phyloP scores from a whole-genome alignment of 495 filamentous ascomycete genomes.

The Hypomontagnella submonticulosa region DNA sequence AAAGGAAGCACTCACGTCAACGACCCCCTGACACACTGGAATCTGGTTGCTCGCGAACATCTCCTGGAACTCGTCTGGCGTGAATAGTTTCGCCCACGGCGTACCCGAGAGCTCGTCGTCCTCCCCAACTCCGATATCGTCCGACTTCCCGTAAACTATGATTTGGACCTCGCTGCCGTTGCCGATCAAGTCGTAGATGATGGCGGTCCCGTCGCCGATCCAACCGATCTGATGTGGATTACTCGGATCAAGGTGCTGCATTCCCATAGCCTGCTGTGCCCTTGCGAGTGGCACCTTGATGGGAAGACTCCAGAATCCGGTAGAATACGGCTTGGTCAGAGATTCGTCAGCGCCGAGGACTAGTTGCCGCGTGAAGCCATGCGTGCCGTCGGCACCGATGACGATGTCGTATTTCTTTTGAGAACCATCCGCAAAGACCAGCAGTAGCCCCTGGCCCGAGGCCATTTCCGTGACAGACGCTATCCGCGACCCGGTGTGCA shows the following conservation, averaged over 20 bases:
- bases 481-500: slow-evolving; percentile 39
- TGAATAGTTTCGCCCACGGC: slow-evolving; percentile 45
- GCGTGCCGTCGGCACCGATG: slow-evolving; percentile 43
- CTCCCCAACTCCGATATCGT: slow-evolving; percentile 14
- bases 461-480: slow-evolving; percentile 35
- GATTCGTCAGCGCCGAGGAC: slow-evolving; percentile 38
- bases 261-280: slow-evolving; percentile 41
- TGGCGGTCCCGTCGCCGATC: slow-evolving; percentile 37
- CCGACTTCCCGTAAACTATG: slow-evolving; percentile 23
- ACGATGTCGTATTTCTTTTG: slow-evolving; percentile 44
- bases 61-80: slow-evolving; percentile 44
- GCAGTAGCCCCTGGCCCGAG: slow-evolving; percentile 28
- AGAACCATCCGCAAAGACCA: slow-evolving; percentile 41
- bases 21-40: slow-evolving; percentile 37
- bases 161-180: slow-evolving; percentile 41
- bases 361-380: slow-evolving; percentile 40
- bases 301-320: slow-evolving; percentile 41
- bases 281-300: slow-evolving; percentile 40
- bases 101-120: slow-evolving; percentile 12
- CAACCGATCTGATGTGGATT: slow-evolving; percentile 34
- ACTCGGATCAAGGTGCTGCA: slow-evolving; percentile 34
- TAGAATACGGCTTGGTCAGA: slow-evolving; percentile 24
- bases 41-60: slow-evolving; percentile 38
- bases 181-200: slow-evolving; percentile 38
- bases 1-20: slow-evolving; percentile 36